These are phyloP conservation scores for Vachellia pachyceras DNA, from an alignment of 306 rosid genomes.

Conservation along the genomic window DNA sequence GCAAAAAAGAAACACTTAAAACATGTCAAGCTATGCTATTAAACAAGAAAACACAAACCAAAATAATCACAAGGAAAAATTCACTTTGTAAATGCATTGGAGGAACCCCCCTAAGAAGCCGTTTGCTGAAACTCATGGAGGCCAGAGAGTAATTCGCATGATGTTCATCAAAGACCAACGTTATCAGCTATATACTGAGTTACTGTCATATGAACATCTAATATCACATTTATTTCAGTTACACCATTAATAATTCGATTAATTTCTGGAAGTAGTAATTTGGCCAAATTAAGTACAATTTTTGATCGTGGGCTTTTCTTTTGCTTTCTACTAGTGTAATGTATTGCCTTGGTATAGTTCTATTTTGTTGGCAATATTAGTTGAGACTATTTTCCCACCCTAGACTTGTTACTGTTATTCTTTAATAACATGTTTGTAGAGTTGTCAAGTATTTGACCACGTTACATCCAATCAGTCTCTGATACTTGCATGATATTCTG, in stretches of 20 bases:
- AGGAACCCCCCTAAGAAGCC: not conserved
- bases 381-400: not conserved
- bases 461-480: no score
- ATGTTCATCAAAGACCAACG: not conserved
- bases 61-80: no score
- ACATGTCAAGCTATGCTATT: not conserved
- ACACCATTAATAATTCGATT: not conserved
- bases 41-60: not conserved
- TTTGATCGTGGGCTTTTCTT: not conserved
- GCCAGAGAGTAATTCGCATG: not conserved
- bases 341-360: not conserved
- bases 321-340: not conserved
- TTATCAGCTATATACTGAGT: no score
- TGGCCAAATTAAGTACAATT: no score
- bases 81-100: no score
- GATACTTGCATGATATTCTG: not conserved
- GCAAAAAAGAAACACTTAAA: not conserved
- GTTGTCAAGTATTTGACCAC: no score
- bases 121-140: not conserved
- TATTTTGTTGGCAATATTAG: not conserved
- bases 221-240: no score
- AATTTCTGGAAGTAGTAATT: not conserved
- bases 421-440: not conserved
- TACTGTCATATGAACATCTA: no score
- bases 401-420: not conserved